Evolutionary conservation across 2,329 filamentous ascomycete species (phyloP).

Genomic region (Apiospora hydei): DNA sequence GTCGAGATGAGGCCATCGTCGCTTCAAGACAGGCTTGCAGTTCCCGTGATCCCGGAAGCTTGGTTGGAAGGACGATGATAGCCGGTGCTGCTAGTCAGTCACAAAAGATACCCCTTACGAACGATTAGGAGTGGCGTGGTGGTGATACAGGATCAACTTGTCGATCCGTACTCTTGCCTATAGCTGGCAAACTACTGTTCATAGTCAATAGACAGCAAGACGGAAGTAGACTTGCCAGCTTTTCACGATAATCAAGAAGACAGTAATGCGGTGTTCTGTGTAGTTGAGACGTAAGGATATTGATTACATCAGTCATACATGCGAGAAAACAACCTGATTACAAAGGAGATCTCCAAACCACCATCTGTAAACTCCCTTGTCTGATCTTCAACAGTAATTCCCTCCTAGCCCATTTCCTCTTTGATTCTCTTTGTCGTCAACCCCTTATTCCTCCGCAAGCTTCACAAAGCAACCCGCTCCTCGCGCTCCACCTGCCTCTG

Average conservation of each 20-base stretch:
- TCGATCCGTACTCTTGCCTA: neutral
- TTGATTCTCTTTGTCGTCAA: neutral
- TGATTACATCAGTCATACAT: neutral
- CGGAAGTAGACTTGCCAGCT: neutral
- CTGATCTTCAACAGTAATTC: neutral
- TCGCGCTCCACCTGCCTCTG: conserved; percentile 7
- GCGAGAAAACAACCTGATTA: neutral
- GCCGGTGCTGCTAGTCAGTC: neutral
- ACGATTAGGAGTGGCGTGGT: neutral
- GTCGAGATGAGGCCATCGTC: neutral
- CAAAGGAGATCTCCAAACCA: neutral
- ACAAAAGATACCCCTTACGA: neutral
- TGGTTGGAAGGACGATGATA: neutral
- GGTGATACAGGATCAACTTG: neutral
- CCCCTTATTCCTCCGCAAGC: neutral
- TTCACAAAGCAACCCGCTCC: conserved; percentile 6
- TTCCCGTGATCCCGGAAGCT: neutral
- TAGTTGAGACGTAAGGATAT: neutral
- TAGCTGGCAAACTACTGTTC: neutral
- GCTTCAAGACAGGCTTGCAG: neutral
- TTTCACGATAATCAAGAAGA: neutral
- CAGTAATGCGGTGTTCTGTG: neutral
- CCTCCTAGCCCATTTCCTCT: no score
- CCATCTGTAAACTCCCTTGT: neutral
- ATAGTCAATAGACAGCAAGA: neutral